Percentiles rank a stretch among this genome's conserved stretches.
These are phyloP conservation scores for Artemisia annua DNA, from an alignment of 129 eudicot species.

Conservation along the genomic window DNA sequence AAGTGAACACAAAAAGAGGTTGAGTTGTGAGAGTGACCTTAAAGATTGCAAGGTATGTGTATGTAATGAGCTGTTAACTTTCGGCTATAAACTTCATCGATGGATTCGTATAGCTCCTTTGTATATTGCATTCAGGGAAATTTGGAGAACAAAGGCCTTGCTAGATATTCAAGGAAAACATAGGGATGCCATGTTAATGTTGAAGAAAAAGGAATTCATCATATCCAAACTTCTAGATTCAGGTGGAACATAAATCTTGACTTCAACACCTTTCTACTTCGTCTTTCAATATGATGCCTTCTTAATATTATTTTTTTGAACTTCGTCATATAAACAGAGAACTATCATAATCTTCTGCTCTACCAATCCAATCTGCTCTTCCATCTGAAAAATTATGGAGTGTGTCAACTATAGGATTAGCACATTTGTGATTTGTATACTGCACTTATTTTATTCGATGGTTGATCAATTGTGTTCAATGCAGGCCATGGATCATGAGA, in stretches of 20 bases:
- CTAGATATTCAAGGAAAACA: conserved; percentile 66
- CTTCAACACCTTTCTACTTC: not conserved
- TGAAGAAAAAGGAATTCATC: conserved; percentile 66
- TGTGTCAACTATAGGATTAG: not conserved
- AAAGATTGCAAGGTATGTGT: conserved; percentile 74
- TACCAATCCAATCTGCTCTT: conserved; percentile 21
- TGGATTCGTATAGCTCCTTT: conserved; percentile 14
- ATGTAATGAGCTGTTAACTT: not conserved
- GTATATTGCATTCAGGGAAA: conserved; percentile 40
- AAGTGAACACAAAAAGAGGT: conserved; percentile 65
- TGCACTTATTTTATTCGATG: too few relatives aligned
- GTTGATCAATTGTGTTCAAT: too few relatives aligned
- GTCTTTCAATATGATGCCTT: not conserved
- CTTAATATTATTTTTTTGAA: too few relatives aligned
- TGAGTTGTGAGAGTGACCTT: conserved; percentile 58
- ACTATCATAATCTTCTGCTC: conserved; percentile 17
- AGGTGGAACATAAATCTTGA: conserved; percentile 43
- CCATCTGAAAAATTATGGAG: conserved; percentile 26
- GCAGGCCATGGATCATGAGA: too few relatives aligned
- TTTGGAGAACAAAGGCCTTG: conserved; percentile 58
- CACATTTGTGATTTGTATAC: too few relatives aligned
- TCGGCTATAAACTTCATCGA: not conserved
- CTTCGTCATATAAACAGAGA: too few relatives aligned
- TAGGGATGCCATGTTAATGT: conserved; percentile 39
- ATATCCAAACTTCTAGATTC: conserved; percentile 73